Conservation (phyloP, 345 rosid genomes). For the Eucalyptus brandiana region DNA sequence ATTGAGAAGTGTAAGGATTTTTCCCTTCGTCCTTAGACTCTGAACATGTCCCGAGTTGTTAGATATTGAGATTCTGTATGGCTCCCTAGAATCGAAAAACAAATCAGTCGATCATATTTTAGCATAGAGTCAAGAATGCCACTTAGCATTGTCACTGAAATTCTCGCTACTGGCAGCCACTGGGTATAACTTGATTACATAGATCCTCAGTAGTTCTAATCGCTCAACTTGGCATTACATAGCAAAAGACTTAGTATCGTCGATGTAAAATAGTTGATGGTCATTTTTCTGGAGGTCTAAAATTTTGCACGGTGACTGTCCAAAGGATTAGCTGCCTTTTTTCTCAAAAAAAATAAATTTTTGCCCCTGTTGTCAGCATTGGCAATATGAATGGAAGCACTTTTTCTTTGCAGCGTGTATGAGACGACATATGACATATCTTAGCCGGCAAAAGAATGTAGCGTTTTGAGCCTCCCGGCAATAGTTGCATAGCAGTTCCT, state of each 20-base stretch:
- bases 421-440: fast-evolving
- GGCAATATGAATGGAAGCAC: not conserved
- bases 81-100: not conserved
- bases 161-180: not conserved
- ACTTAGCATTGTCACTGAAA: not conserved
- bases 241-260: not conserved
- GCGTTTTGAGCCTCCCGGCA: fast-evolving
- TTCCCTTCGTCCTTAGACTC: not conserved
- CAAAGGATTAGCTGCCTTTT: fast-evolving
- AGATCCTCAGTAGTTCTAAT: not conserved
- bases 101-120: too few relatives aligned
- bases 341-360: too few relatives aligned
- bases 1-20: not conserved
- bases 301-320: too few relatives aligned
- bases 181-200: not conserved
- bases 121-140: too few relatives aligned
- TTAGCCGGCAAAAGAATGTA: not conserved
- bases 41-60: fast-evolving
- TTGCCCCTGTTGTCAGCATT: not conserved
- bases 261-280: fast-evolving
- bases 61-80: not conserved
- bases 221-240: not conserved
- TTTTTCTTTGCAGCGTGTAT: not conserved
- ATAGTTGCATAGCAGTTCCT: not conserved
- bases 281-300: not conserved